Conservation (phyloP, 331 rosid genomes). For the Pyrus hybrid region DNA sequence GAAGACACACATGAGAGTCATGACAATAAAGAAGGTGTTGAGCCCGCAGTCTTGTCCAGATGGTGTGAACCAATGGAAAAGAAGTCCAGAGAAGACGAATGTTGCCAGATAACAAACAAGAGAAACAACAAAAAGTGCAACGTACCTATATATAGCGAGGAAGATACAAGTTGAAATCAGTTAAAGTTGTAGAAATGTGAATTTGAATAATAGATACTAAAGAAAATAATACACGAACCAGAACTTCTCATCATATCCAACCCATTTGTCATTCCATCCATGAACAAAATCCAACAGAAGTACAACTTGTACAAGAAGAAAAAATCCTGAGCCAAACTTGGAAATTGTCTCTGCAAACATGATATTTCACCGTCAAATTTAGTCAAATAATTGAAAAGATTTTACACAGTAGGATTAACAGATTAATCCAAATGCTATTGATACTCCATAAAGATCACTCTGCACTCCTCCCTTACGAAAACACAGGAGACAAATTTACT, state of each 20-base stretch:
- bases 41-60: constrained; percentile 97
- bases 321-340: constrained; percentile 92
- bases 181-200: not conserved
- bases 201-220: not conserved
- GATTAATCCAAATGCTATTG: not conserved
- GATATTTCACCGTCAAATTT: not conserved
- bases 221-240: constrained; percentile 55
- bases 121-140: constrained; percentile 87
- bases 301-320: constrained; percentile 97
- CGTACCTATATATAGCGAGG: constrained; percentile 44
- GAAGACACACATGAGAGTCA: constrained; percentile 59
- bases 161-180: not conserved
- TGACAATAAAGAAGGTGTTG: constrained; percentile 77
- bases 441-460: not conserved
- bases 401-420: not conserved
- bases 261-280: constrained; percentile 99
- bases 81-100: constrained; percentile 77
- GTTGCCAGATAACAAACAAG: constrained; percentile 73
- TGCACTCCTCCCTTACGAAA: too few species aligned
- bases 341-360: constrained; percentile 61
- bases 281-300: constrained; percentile 97
- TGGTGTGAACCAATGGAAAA: constrained; percentile 82
- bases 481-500: too few species aligned
- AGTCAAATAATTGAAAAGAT: not conserved
- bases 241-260: constrained; percentile 84